These are phyloP conservation scores for Marsdenia floribunda DNA, from an alignment of 257 asterid species.

Conservation along the genomic window DNA sequence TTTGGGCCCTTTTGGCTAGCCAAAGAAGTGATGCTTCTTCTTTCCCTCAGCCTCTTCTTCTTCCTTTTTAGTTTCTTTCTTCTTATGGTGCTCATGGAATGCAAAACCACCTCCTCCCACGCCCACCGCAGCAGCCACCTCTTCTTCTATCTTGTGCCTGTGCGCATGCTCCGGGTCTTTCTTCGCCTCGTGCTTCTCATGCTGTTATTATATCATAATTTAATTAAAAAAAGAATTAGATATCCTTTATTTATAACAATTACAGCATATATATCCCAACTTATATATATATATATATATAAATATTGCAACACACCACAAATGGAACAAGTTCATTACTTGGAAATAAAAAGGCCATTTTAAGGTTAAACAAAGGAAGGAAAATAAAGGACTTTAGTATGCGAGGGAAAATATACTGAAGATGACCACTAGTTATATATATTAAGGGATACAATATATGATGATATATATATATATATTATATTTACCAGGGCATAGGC, in stretches of 20 bases:
- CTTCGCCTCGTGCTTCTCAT: conserved; percentile 65
- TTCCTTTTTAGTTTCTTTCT: conserved; percentile 51
- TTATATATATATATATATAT: too few relatives aligned
- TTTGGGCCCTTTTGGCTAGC: neutral
- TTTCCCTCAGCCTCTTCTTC: conserved; percentile 47
- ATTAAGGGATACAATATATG: too few relatives aligned
- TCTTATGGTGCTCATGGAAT: conserved; percentile 71
- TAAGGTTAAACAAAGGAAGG: too few relatives aligned
- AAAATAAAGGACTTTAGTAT: too few relatives aligned
- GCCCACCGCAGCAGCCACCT: conserved; percentile 39
- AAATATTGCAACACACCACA: too few relatives aligned
- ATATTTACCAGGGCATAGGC: conserved; percentile 57
- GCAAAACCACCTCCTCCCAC: conserved; percentile 63
- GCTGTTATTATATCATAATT: conserved; percentile 16
- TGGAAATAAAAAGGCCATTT: too few relatives aligned
- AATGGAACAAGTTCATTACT: too few relatives aligned
- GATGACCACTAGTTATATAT: too few relatives aligned
- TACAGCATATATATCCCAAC: too few relatives aligned
- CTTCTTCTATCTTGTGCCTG: conserved; percentile 59
- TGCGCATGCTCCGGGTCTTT: conserved; percentile 63
- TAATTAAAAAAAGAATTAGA: too few relatives aligned
- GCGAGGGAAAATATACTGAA: too few relatives aligned
- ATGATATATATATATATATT: neutral
- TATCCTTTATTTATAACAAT: too few relatives aligned
- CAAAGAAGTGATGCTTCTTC: conserved; percentile 17